phyloP scores from a whole-genome alignment of 2,329 filamentous ascomycete genomes.

The Alternaria sp. region DNA sequence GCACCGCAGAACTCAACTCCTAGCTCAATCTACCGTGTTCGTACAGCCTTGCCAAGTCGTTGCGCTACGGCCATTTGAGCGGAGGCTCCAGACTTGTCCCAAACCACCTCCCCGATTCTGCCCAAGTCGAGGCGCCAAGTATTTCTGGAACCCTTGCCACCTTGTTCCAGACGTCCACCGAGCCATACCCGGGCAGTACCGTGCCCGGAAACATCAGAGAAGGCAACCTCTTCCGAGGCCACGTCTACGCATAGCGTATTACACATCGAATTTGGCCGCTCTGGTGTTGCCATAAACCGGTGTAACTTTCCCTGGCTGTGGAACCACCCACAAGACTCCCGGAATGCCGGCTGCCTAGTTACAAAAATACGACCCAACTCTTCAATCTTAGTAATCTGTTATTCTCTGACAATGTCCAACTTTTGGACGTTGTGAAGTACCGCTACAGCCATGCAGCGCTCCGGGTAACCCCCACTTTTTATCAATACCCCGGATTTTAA shows the following conservation, averaged over 20 bases:
- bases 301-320: neutral
- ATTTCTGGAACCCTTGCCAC: conserved; percentile 30
- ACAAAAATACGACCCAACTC: neutral
- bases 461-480: conserved; percentile 30
- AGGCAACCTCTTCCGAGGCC: conserved; percentile 1
- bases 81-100: conserved; percentile 35
- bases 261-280: neutral
- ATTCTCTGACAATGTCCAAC: neutral
- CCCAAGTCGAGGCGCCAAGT: conserved; percentile 27
- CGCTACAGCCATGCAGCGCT: conserved; percentile 24
- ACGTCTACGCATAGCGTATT: neutral
- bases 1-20: conserved; percentile 1
- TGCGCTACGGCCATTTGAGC: conserved; percentile 38
- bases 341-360: neutral
- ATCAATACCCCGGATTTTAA: conserved; percentile 42
- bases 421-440: neutral
- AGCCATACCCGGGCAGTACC: conserved; percentile 1
- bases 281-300: neutral
- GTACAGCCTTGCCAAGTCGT: conserved; percentile 24
- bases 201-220: neutral
- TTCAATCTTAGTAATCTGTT: neutral
- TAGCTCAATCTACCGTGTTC: conserved; percentile 17
- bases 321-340: neutral
- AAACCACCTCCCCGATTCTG: conserved; percentile 35
- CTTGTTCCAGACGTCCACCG: conserved; percentile 12